These are phyloP conservation scores for Macrolepiota dolichaula DNA, from an alignment of 768 basidiomycete species.

Conservation along the genomic window DNA sequence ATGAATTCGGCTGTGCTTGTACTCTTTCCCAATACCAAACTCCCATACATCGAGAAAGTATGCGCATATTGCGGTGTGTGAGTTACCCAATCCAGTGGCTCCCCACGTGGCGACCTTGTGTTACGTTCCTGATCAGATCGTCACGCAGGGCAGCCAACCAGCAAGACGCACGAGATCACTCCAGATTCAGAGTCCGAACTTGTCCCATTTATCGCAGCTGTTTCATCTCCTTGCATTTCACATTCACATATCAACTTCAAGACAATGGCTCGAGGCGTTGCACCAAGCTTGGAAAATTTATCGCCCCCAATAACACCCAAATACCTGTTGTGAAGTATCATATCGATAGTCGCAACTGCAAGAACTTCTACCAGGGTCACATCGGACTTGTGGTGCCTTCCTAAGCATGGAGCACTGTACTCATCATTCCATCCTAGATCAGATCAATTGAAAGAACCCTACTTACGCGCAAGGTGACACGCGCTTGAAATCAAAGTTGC, in stretches of 20 bases:
- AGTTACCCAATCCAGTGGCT: not conserved
- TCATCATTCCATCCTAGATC: conserved; percentile 9
- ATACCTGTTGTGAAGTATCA: not conserved
- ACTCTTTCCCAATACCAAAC: not conserved
- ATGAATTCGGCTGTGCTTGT: not conserved
- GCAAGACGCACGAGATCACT: conserved; percentile 8
- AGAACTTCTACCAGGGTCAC: not conserved
- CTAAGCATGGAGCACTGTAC: not conserved
- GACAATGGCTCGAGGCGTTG: not conserved
- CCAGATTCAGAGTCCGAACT: conserved; percentile 10
- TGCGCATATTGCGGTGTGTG: not conserved
- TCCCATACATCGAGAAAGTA: not conserved
- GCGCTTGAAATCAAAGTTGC: not conserved
- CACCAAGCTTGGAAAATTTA: not conserved
- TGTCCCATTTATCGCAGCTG: not conserved
- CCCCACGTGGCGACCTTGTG: conserved; percentile 9
- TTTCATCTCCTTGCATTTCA: not conserved
- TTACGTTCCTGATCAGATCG: conserved; percentile 15
- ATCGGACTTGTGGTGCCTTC: not conserved
- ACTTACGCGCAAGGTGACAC: not conserved
- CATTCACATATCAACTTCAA: not conserved
- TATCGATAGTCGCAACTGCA: not conserved
- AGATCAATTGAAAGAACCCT: conserved; percentile 6
- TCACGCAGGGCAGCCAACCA: conserved; percentile 5
- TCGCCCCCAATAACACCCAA: not conserved